Percentiles rank a stretch among this genome's conserved stretches.
Evolutionary conservation across 2,329 filamentous ascomycete genomes (phyloP).

Genomic region (Pyrenophora graminea): DNA sequence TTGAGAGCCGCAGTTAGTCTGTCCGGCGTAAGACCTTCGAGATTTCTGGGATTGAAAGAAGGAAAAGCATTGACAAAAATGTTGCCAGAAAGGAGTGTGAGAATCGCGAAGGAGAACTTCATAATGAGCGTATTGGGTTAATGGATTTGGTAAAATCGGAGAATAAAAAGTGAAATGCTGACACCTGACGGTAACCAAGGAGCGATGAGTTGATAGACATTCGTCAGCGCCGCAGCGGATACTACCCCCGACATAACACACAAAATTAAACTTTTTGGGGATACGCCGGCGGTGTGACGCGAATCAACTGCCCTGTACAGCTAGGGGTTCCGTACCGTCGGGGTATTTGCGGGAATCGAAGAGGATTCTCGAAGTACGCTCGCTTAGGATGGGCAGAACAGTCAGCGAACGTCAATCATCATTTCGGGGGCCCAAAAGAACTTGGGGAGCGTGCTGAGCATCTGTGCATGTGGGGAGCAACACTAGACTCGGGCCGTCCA

Average conservation of each 20-base stretch:
- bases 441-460: not conserved
- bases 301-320: not conserved
- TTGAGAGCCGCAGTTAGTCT: constrained; percentile 16
- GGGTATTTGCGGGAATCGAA: not conserved
- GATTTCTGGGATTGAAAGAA: constrained; percentile 4
- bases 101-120: constrained; percentile 18
- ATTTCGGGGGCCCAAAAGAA: not conserved
- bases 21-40: constrained; percentile 16
- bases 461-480: not conserved
- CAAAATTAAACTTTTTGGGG: not conserved
- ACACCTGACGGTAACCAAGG: not conserved
- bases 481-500: not conserved
- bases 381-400: not conserved
- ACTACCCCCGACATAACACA: not conserved
- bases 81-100: constrained; percentile 13
- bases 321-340: not conserved
- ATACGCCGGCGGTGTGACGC: not conserved
- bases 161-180: not conserved
- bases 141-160: not conserved
- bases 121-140: constrained; percentile 13
- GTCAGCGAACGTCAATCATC: constrained; percentile 3
- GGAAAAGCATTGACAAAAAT: constrained; percentile 21
- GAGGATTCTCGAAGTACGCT: not conserved
- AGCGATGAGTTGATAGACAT: not conserved
- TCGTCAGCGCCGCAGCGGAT: not conserved